phyloP scores from a whole-genome alignment of 352 stramenopile species.

The Thraustotheca clavata region DNA sequence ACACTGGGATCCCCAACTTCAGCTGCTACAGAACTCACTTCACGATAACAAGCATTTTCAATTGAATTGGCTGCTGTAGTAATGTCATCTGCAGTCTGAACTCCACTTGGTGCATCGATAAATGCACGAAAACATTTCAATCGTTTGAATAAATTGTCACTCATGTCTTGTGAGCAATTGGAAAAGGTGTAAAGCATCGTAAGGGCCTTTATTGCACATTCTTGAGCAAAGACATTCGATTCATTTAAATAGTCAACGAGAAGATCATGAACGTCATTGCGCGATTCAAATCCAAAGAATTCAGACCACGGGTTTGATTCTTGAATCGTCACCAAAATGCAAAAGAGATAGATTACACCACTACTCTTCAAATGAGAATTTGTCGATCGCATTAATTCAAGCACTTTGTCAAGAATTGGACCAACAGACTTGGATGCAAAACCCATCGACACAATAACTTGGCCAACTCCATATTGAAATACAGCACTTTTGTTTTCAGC shows the following conservation, averaged over 20 bases:
- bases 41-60: conserved; percentile 72
- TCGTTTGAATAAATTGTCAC: conserved; percentile 65
- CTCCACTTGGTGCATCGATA: conserved; percentile 24
- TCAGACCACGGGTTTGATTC: conserved; percentile 28
- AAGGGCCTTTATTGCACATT: conserved; percentile 68
- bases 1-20: conserved; percentile 70
- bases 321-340: conserved; percentile 26
- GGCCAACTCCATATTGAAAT: conserved; percentile 44
- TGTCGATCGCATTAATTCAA: not conserved
- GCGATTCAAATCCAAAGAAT: conserved; percentile 28
- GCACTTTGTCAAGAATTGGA: not conserved
- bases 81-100: conserved; percentile 24
- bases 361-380: conserved; percentile 36
- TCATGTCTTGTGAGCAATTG: conserved; percentile 54
- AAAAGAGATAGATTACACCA: conserved; percentile 54
- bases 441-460: conserved; percentile 47
- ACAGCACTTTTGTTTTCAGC: conserved; percentile 26
- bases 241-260: conserved; percentile 79
- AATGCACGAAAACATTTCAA: conserved; percentile 75
- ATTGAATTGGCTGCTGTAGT: conserved; percentile 23
- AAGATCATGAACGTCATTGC: conserved; percentile 51
- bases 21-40: conserved; percentile 75
- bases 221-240: conserved; percentile 45
- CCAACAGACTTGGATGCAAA: not conserved
- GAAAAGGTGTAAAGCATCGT: conserved; percentile 41